Evolutionary conservation across 1,139 yeast genomes (phyloP), one percentile per base, ranked within the genome.

Genomic region (Geotrichum macrosporum): DNA sequence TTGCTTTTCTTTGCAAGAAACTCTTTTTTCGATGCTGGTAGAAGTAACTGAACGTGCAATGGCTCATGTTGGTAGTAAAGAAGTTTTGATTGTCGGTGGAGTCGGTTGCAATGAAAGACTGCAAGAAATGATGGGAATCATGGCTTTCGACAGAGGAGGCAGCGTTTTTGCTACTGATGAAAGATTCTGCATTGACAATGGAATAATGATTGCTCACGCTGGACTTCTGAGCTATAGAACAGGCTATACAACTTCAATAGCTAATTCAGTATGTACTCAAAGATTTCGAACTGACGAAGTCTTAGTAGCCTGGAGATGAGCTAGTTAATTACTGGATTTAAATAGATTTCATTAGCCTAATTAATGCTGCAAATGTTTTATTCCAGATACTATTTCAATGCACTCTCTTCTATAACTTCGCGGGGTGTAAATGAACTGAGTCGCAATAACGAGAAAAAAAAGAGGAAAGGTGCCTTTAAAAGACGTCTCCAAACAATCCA

Each of bases 171-270:
- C 99, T 12, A 94, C 98, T 0, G 99, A 92, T 65, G 97, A 92
- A 62, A 70, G 98, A 52, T 92, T 92, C 63, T 92, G 97, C 67
- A 92, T 92, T 45, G 98, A 92, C 63, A 92, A 92, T 61, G 97
- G 98, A 9, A 92, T 92, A 41, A 92, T 92, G 99, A 92, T 92
- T 61, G 98, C 98, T 1, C 99, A 92, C 63, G 97, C 98, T 0
- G 99, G 99, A 0, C 70, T 92, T 44, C 67, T 92, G 53, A 86
- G 85, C 46, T 88, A 81, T 62, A 74, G 97, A 60, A 85, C 82
- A 73, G 96, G 96, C 0, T 80, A 77, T 51, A 59, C 62, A 9
- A 78, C 78, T 1, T 74, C 70, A 35, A 59, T 89, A 43, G 65
- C 71, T 39, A 78, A 86, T 50, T 84, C 96, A 0, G 92, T 86